A percentile compares a stretch with the other conserved stretches of the same genome.
Evolutionary conservation across 352 stramenopile genomes (phyloP).

Genomic region (Pythium angustatum): DNA sequence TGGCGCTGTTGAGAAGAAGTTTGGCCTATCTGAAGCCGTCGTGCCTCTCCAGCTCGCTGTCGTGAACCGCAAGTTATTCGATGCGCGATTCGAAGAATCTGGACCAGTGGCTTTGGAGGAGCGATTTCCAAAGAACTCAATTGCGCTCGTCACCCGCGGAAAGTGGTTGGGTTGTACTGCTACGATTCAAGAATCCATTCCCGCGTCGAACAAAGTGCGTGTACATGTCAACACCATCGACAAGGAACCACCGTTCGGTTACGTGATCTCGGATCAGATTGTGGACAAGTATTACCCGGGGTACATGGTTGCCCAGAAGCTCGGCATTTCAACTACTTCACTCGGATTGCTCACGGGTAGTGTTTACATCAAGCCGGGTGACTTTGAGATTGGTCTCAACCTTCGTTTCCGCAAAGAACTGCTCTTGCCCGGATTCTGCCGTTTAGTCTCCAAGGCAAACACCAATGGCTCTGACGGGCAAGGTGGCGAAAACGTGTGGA

Average conservation of each 20-base stretch:
- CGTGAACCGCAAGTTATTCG: slow-evolving; percentile 88
- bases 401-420: slow-evolving; percentile 82
- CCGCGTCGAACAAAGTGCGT: slow-evolving; percentile 82
- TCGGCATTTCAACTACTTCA: slow-evolving; percentile 91
- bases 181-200: slow-evolving; percentile 55
- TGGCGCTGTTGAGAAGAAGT: slow-evolving; percentile 95
- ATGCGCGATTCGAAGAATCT: slow-evolving; percentile 93
- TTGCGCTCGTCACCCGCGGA: slow-evolving; percentile 88
- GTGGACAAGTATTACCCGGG: slow-evolving; percentile 86
- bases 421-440: slow-evolving; percentile 92
- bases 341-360: slow-evolving; percentile 94
- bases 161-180: slow-evolving; percentile 92
- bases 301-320: slow-evolving; percentile 82
- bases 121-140: slow-evolving; percentile 87
- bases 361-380: slow-evolving; percentile 92
- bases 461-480: background rate
- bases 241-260: slow-evolving; percentile 94
- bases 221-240: slow-evolving; percentile 93
- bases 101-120: slow-evolving; percentile 80
- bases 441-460: slow-evolving; percentile 47
- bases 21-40: slow-evolving; percentile 93
- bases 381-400: slow-evolving; percentile 89
- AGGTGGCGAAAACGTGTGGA: slow-evolving; percentile 75
- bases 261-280: slow-evolving; percentile 92
- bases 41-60: slow-evolving; percentile 96